phyloP scores from a whole-genome alignment of 2,329 filamentous ascomycete genomes.

The Pseudogymnoascus sp. region DNA sequence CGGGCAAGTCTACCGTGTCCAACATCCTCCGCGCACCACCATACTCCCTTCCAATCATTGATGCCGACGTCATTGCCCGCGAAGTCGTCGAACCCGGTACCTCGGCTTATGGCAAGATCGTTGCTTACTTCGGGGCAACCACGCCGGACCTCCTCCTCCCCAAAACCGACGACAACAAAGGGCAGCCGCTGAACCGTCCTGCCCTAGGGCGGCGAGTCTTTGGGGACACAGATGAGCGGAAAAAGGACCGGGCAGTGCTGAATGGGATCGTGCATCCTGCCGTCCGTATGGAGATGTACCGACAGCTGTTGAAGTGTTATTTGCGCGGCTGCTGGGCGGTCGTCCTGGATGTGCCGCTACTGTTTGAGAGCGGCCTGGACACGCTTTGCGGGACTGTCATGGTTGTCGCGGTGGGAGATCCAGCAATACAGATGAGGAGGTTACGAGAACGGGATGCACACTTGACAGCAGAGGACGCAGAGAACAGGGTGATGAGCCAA shows the following conservation, averaged over 20 bases:
- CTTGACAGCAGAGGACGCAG: slow-evolving; percentile 74
- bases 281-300: slow-evolving; percentile 75
- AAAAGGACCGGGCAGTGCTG: slow-evolving; percentile 63
- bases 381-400: slow-evolving; percentile 74
- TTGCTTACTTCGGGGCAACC: slow-evolving; percentile 68
- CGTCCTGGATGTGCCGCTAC: slow-evolving; percentile 80
- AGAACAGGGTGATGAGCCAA: slow-evolving; percentile 79
- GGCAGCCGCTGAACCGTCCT: slow-evolving; percentile 72
- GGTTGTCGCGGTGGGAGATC: slow-evolving; percentile 77
- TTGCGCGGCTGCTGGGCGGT: slow-evolving; percentile 75
- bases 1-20: slow-evolving; percentile 95
- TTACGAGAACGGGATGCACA: slow-evolving; percentile 68
- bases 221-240: slow-evolving; percentile 61
- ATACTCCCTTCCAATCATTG: slow-evolving; percentile 81
- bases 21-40: slow-evolving; percentile 69
- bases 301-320: slow-evolving; percentile 63
- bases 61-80: slow-evolving; percentile 86
- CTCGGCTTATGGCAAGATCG: slow-evolving; percentile 70
- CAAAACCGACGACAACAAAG: slow-evolving; percentile 46
- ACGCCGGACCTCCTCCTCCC: slow-evolving; percentile 79
- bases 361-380: slow-evolving; percentile 86
- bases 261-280: slow-evolving; percentile 92
- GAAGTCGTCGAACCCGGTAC: slow-evolving; percentile 92
- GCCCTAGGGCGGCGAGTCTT: slow-evolving; percentile 82
- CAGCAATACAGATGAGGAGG: slow-evolving; percentile 71